Base-by-base conservation (phyloP, 1,284 basidiomycete genomes). In the Phellinidium pouzarii region DNA sequence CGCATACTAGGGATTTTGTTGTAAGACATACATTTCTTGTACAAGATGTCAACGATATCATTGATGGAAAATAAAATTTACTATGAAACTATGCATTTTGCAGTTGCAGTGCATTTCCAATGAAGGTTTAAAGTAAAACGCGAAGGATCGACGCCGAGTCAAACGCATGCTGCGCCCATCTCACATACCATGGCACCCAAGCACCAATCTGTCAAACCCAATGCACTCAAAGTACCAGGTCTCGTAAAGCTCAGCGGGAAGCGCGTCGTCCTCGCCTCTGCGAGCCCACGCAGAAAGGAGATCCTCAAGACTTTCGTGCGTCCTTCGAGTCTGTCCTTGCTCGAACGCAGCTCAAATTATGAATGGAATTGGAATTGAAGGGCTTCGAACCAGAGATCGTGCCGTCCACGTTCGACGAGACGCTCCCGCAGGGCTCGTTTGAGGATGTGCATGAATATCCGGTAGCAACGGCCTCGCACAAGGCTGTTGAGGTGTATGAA, bases 401-500 rank as follows among this genome's bases (percentile, higher is more conserved):
- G 0, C 89, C 93, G 0, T 95, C 93, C 2, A 88, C 78, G 0
- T 98, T 98, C 59, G 78, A 80, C 36, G 95, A 98, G 67, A 75
- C 94, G 62, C 71, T 98, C 12, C 74, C 80, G 0, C 73, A 87
- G 45, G 70, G 70, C 17, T 76, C 79, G 2, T 98, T 85, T 54
- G 80, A 82, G 23, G 79, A 90, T 58, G 76, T 89, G 14, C 89
- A 91, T 55, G 92, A 96, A 65, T 98, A 99, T 65, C 91, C 94
- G 0, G 90, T 96, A 4, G 84, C 94, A 6, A 98, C 94, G 0
- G 92, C 92, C 1, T 84, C 82, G 1, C 87, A 94, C 59, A 98
- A 97, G 73, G 94, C 88, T 0, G 79, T 93, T 6, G 90, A 95
- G 62, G 93, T 95, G n/a, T 96, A 96, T 63, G 83, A 91, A 66